phyloP scores from a whole-genome alignment of 441 rosid species.

The Melastoma candidum region DNA sequence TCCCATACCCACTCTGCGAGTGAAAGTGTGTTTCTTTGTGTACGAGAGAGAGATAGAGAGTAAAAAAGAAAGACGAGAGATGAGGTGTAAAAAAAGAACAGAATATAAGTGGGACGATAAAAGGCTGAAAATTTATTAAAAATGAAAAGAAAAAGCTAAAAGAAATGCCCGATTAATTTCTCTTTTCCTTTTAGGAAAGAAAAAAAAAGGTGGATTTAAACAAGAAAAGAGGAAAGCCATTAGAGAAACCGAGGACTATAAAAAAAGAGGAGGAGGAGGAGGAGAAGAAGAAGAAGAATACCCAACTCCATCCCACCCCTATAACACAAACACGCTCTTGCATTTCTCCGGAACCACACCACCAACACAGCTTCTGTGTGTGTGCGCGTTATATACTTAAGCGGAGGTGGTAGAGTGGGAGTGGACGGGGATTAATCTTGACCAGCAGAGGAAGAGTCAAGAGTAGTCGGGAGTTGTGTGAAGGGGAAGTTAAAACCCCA shows the following conservation, averaged over 20 bases:
- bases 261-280: constrained; percentile 37
- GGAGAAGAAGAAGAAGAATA: background rate
- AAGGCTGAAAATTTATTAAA: too few species aligned
- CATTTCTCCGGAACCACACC: too few species aligned
- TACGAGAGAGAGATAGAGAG: background rate
- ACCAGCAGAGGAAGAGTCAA: too few species aligned
- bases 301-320: too few species aligned
- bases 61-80: background rate
- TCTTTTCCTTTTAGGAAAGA: background rate
- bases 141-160: constrained; percentile 16
- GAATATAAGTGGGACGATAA: constrained; percentile 21
- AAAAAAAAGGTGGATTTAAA: constrained; percentile 6
- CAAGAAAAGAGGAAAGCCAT: constrained; percentile 22
- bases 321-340: too few species aligned
- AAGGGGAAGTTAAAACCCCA: too few species aligned
- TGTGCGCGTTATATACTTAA: too few species aligned
- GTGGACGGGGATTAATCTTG: too few species aligned
- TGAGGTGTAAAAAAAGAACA: background rate
- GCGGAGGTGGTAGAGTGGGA: too few species aligned
- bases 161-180: background rate
- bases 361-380: too few species aligned
- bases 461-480: too few species aligned
- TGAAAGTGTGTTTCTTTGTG: background rate
- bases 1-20: background rate
- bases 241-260: constrained; percentile 36